Base-by-base conservation (phyloP, 2,329 filamentous ascomycete genomes). In the Botrytis deweyae region DNA sequence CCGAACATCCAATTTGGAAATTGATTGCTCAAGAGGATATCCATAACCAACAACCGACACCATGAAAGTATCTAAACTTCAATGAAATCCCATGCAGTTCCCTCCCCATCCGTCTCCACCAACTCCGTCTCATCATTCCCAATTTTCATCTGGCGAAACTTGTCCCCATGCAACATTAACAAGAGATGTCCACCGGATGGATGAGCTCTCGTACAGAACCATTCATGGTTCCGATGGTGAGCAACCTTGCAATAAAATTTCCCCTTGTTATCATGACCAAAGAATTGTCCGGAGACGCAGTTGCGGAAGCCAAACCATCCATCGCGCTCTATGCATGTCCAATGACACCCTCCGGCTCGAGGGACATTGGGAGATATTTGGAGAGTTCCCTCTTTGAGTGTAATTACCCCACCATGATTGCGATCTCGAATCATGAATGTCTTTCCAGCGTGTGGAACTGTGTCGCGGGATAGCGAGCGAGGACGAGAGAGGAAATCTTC, bases 261-360 rank as follows among this genome's bases (percentile, higher is more conserved):
- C 1, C 70, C 4, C 3, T 66, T 58, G 3, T 2, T 2, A 44
- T 72, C 70, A 66, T 72, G 70, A 0, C 70, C 70, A 29, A 72
- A 66, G 36, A 72, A 72, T 55, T 38, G 61, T 36, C 61, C 70
- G 0, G 70, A 72, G 9, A 72, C 61, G 38, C 61, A 58, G 25
- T 72, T 72, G 36, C 70, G 61, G n/a, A 72, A 66, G 18, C 70
- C 70, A 20, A 72, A n/a, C 70, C 70, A 72, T 8, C 70, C 70
- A 9, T 72, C 61, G 59, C 36, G 42, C 46, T 72, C 70, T 42
- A 66, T 29, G 25, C 70, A 72, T 42, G 25, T 33, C 70, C 70
- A 72, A 40, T 72, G 70, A 20, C 42, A 72, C 20, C 70, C 70
- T 9, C 70, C 70, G 5, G 44, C 46, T 7, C 20, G 33, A 18